These are phyloP conservation scores for Oryza australiensis DNA, from an alignment of 176 grass and related monocot species.

Conservation along the genomic window DNA sequence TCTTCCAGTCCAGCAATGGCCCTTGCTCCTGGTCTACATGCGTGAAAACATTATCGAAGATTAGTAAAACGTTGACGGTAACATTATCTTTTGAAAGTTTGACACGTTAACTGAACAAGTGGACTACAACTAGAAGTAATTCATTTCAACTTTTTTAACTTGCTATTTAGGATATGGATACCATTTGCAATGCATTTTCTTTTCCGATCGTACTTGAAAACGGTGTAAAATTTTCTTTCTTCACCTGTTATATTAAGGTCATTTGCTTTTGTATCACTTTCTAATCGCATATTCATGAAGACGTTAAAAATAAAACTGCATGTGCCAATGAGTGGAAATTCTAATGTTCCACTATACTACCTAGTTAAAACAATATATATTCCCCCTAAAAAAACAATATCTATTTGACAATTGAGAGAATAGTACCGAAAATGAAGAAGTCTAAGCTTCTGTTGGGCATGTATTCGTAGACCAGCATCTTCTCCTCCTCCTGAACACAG, in stretches of 20 bases:
- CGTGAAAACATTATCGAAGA: neutral
- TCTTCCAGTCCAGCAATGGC: conserved; percentile 24
- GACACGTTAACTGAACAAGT: neutral
- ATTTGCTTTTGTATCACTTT: neutral
- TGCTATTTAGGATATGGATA: no score
- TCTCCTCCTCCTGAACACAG: conserved; percentile 66
- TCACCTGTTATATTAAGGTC: neutral
- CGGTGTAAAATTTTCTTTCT: neutral
- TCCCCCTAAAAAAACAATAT: neutral
- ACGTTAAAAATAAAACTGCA: no score
- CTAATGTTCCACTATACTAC: no score
- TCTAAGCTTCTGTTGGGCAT: conserved; percentile 68
- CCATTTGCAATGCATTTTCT: no score
- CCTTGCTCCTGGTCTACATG: conserved; percentile 25
- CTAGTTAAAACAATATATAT: no score
- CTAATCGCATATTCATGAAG: no score
- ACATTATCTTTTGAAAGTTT: neutral
- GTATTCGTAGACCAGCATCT: conserved; percentile 68
- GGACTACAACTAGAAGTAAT: neutral
- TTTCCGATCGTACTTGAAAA: no score
- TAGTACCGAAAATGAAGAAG: conserved; percentile 53
- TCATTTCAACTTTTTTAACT: no score
- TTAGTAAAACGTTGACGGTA: neutral
- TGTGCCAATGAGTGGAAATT: no score
- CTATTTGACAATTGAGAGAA: neutral